Evolutionary conservation across 805 yeast species (phyloP), one percentile per base, ranked within the genome.

Genomic region (Hanseniaspora taiwanica): DNA sequence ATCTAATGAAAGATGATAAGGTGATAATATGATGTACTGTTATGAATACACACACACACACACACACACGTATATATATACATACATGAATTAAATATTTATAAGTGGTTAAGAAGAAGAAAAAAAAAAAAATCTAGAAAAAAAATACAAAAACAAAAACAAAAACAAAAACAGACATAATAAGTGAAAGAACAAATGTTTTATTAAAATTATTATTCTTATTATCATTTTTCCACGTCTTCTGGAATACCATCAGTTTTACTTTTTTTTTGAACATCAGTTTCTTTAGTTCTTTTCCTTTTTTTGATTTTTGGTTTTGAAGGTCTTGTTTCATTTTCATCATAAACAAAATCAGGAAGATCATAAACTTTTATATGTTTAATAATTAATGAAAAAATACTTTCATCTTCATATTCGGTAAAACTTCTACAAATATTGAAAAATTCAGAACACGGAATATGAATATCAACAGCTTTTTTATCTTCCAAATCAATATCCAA

Each of bases 371-470:
- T 81, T 38, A 81, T 84, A 51, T 76, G 82, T 53, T 76, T 78
- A 50, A 86, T 76, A 42, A 72, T 67, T 45, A 89, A 65, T 19
- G 76, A 65, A 51, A 52, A 65, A 13, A 52, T 63, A 45, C 76
- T 68, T 8, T 68, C 59, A 35, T 74, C 72, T 40, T 74, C 79
- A 48, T 80, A 72, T 51, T 74, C 91, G 29, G 68, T 67, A 76
- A 89, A 83, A 25, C 74, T 69, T 47, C 83, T 77, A 59, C 96
- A 84, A 6, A 84, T 61, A 34, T 71, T 77, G 62, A 73, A 85
- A 57, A 89, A 91, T 45, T 91, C 97, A 17, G 83, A 71, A 55
- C 97, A 87, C 16, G 95, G 95, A 46, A 77, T 72, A 51, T 81
- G 94, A 42, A 89, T 79, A 56, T 86, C 95, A 49, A 87, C 69